A percentile compares a stretch with the other conserved stretches of the same genome.
phyloP scores from a whole-genome alignment of 441 rosid species.

The Gossypium trilobum region DNA sequence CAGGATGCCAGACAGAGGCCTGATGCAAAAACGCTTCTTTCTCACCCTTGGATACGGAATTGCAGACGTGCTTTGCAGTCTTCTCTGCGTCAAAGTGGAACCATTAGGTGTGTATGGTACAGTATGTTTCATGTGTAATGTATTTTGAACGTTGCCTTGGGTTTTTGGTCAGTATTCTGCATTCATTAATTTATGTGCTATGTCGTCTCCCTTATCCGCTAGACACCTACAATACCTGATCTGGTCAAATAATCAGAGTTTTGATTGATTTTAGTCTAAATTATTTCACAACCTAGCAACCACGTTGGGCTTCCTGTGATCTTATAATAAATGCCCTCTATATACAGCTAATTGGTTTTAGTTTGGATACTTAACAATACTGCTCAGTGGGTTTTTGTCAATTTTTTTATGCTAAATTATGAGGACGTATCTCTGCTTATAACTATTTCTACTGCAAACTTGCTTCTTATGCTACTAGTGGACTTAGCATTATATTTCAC shows the following conservation, averaged over 20 bases:
- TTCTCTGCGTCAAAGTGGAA: conserved; percentile 72
- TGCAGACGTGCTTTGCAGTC: conserved; percentile 84
- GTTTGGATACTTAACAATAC: no score
- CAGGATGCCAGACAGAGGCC: conserved; percentile 99
- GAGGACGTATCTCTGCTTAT: background rate
- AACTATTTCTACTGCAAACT: background rate
- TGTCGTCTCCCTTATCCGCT: background rate
- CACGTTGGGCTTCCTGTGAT: no score
- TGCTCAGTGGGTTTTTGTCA: no score
- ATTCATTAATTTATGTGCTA: background rate
- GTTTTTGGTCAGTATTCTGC: background rate
- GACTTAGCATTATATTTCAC: background rate
- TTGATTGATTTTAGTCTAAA: background rate
- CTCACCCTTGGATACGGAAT: conserved; percentile 97
- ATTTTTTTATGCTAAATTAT: background rate
- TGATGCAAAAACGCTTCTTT: conserved; percentile 93
- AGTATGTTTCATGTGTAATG: background rate
- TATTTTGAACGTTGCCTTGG: background rate
- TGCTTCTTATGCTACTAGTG: background rate
- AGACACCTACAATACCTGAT: background rate
- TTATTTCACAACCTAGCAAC: background rate
- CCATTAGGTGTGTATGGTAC: conserved; percentile 41
- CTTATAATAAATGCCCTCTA: no score
- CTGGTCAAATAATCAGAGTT: background rate
- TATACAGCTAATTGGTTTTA: no score